Percentiles rank a stretch among this genome's conserved stretches.
These are phyloP conservation scores for Neofusicoccum sp. DNA, from an alignment of 2,329 filamentous ascomycete genomes.

Conservation along the genomic window DNA sequence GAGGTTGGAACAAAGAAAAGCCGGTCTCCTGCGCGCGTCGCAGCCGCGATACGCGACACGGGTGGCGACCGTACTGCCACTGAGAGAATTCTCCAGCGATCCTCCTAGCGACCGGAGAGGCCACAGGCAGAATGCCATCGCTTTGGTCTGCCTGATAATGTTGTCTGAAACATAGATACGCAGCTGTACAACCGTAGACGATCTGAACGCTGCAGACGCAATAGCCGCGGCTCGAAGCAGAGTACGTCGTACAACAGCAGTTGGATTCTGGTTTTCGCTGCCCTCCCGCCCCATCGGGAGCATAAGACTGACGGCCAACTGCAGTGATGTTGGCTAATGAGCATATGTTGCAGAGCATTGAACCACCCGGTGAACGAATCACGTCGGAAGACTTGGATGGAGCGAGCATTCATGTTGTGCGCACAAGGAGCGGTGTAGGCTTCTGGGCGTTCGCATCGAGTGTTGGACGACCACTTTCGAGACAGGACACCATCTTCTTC, in stretches of 20 bases:
- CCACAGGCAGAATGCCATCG: too few relatives aligned
- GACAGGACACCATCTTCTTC: background rate
- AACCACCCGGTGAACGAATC: background rate
- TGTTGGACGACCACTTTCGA: background rate
- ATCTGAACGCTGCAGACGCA: background rate
- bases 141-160: background rate
- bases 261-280: background rate
- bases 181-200: background rate
- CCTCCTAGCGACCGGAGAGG: too few relatives aligned
- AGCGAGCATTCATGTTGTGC: background rate
- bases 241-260: background rate
- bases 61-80: background rate
- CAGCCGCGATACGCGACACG: background rate
- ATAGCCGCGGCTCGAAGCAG: background rate
- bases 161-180: background rate
- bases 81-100: background rate
- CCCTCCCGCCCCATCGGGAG: background rate
- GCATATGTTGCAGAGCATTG: background rate
- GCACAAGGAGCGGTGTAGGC: conserved; percentile 8
- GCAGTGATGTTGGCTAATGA: background rate
- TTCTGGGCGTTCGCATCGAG: background rate
- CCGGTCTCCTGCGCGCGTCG: background rate
- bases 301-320: background rate
- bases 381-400: background rate
- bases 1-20: too few relatives aligned